Evolutionary conservation across 2,329 filamentous ascomycete species (phyloP), one percentile per base, ranked within the genome.

Genomic region (Alternaria ventricosa): DNA sequence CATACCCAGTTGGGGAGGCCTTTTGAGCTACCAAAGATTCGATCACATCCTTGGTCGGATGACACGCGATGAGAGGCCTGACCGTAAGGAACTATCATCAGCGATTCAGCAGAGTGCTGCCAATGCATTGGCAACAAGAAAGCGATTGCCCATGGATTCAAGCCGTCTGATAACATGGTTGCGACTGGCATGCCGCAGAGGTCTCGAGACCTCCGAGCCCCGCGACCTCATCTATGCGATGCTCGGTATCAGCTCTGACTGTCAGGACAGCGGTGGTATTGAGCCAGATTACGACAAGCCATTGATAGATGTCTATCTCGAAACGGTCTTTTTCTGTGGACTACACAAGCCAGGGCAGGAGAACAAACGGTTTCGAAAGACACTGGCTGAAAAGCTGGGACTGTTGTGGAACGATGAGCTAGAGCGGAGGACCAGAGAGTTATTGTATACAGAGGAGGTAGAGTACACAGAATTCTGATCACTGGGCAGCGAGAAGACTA

Each of bases 31-130:
- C 30, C 2, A 15, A 15, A 33, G 12, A 6, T 33, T 33, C 30
- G 30, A 36, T 36, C 30, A 4, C 3, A 20, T 44, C 0, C 9
- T 44, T 1, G 18, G n/a, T 11, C 2, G 20, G 2, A 44, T 20
- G 2, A 44, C 41, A 20, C 9, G 10, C 20, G 10, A 6, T 5
- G 6, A 3, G 3, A 44, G n/a, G 6, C n/a, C 9, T 3, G 5
- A 2, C 11, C 9, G 1, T 6, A 4, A 11, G 6, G 11, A 20
- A 0, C 6, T 7, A 9, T 44, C 41, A 6, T 0, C 10, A 0
- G 2, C 1, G 0, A 12, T 44, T 4, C 0, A 4, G 9, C 4
- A 7, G 3, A 44, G 18, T 7, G 41, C 41, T 20, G 41, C 41
- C 18, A 44, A 44, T 5, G 41, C 41, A 1, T 4, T 44, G 4